Conservation (phyloP, 2,329 filamentous ascomycete genomes). For the Albophoma yamanashiensis region DNA sequence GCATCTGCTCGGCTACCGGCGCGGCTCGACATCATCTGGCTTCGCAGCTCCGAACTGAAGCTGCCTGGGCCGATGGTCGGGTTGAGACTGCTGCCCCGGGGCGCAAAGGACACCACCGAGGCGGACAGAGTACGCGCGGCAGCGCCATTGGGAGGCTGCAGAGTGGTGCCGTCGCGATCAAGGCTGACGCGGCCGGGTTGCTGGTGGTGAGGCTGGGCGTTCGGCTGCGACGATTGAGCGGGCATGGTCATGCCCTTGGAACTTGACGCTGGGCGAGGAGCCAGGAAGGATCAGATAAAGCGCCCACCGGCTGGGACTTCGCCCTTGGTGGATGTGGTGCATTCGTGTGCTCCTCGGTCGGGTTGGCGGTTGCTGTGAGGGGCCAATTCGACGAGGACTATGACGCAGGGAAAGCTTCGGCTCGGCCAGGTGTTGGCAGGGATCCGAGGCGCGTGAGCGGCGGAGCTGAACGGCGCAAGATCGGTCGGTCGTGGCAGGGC, state of each 20-base stretch:
- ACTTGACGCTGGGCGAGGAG: slow-evolving; percentile 18
- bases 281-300: slow-evolving; percentile 20
- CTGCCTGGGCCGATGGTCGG: slow-evolving; percentile 66
- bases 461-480: neutral
- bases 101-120: slow-evolving; percentile 50
- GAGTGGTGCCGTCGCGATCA: slow-evolving; percentile 40
- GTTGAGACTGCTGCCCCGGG: slow-evolving; percentile 59
- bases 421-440: neutral
- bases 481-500: neutral
- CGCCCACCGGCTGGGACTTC: slow-evolving; percentile 27
- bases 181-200: slow-evolving; percentile 31
- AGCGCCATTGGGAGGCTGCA: slow-evolving; percentile 39
- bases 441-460: neutral
- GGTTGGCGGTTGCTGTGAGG: neutral
- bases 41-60: slow-evolving; percentile 81
- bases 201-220: slow-evolving; percentile 22
- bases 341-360: slow-evolving; percentile 20
- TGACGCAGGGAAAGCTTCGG: neutral
- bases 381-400: neutral
- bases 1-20: slow-evolving; percentile 25
- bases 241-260: slow-evolving; percentile 20
- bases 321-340: slow-evolving; percentile 22
- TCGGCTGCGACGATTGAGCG: slow-evolving; percentile 24
- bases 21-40: slow-evolving; percentile 40
- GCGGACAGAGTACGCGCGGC: slow-evolving; percentile 35